Conservation (phyloP, 345 rosid species). For the Eucalyptus pumila region DNA sequence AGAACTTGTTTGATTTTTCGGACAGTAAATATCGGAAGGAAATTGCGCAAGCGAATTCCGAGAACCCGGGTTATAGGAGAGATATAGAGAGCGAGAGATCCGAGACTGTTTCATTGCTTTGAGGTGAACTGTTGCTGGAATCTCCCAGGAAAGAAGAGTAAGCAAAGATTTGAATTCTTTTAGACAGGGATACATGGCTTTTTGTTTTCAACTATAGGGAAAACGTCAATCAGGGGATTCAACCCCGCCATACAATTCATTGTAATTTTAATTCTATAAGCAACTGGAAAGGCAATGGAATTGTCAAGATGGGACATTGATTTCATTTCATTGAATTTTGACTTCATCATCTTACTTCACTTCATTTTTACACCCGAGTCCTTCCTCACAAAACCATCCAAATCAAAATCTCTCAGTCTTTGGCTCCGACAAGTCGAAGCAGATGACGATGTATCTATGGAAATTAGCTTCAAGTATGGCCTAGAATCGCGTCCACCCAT, state of each 20-base stretch:
- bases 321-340: not conserved
- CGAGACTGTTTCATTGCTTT: not conserved
- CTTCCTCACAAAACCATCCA: not conserved
- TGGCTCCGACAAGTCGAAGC: not conserved
- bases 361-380: not conserved
- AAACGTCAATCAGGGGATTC: not conserved
- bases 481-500: not conserved
- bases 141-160: not conserved
- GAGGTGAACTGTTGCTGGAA: not conserved
- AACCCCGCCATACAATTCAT: not conserved
- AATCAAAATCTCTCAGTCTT: not conserved
- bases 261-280: not conserved
- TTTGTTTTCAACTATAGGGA: not conserved
- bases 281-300: not conserved
- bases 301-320: not conserved
- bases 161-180: not conserved
- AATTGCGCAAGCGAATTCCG: not conserved
- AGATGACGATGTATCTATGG: accelerated
- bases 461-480: too few relatives aligned
- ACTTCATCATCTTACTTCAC: not conserved
- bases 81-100: not conserved
- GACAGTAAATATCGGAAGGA: not conserved
- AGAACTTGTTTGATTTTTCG: not conserved
- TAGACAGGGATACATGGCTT: not conserved
- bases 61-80: not conserved